These are phyloP conservation scores for Populus davidiana DNA, from an alignment of 345 rosid genomes.

Conservation along the genomic window DNA sequence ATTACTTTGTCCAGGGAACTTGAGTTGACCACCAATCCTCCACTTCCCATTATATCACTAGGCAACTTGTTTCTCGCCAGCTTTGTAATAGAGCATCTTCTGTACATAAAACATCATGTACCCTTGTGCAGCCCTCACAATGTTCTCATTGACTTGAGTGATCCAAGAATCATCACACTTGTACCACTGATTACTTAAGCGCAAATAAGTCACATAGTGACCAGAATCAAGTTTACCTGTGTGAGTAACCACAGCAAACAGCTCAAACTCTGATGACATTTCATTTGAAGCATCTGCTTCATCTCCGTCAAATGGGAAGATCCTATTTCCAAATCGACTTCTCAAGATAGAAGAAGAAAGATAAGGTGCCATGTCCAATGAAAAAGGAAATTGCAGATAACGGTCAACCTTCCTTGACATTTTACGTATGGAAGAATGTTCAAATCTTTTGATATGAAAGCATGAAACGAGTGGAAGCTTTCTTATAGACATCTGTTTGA, in stretches of 20 bases:
- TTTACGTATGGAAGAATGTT: conserved; percentile 62
- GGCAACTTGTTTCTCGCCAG: conserved; percentile 41
- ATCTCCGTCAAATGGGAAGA: conserved; percentile 55
- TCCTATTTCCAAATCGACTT: conserved; percentile 70
- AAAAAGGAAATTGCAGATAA: conserved; percentile 81
- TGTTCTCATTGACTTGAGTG: conserved; percentile 75
- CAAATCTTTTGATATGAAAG: conserved; percentile 86
- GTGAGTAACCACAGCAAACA: conserved; percentile 82
- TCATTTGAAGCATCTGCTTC: conserved; percentile 49
- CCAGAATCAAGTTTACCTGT: conserved; percentile 84
- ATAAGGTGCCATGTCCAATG: conserved; percentile 72
- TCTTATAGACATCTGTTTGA: conserved; percentile 84
- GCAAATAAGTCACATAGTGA: conserved; percentile 76
- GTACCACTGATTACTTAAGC: conserved; percentile 75
- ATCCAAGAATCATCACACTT: conserved; percentile 94
- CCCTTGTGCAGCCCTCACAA: conserved; percentile 81
- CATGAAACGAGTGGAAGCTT: conserved; percentile 82
- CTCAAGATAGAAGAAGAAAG: conserved; percentile 73
- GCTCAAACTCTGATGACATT: conserved; percentile 62
- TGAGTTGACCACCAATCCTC: not conserved
- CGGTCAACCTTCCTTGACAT: conserved; percentile 70
- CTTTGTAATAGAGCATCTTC: conserved; percentile 59
- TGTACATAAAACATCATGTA: conserved; percentile 90
- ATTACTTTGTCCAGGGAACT: not conserved
- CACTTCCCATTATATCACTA: conserved; percentile 11